phyloP scores from a whole-genome alignment of 257 asterid species.

The Solanum chiquidenum region DNA sequence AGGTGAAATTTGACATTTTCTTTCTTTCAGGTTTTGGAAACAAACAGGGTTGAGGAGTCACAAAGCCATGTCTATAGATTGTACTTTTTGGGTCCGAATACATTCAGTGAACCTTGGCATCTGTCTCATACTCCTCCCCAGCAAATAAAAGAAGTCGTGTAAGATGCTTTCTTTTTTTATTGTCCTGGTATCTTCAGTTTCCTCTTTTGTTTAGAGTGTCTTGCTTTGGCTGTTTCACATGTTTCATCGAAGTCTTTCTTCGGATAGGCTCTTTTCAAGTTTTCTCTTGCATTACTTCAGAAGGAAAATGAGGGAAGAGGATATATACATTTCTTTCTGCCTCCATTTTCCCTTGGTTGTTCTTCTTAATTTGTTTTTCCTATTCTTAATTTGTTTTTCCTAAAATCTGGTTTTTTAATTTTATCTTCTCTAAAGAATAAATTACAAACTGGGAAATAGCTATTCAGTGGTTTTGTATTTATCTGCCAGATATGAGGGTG shows the following conservation, averaged over 20 bases:
- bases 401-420: not conserved
- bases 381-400: not conserved
- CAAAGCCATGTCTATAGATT: slow-evolving; percentile 97
- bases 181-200: not conserved
- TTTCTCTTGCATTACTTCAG: not conserved
- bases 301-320: not conserved
- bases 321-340: not conserved
- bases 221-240: not conserved
- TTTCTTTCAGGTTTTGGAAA: slow-evolving; percentile 80
- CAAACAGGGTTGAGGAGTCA: slow-evolving; percentile 96
- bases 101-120: slow-evolving; percentile 97
- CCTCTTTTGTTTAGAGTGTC: not conserved
- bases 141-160: slow-evolving; percentile 89
- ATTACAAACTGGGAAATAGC: not conserved
- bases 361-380: not conserved
- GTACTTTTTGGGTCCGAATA: slow-evolving; percentile 87
- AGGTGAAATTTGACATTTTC: not conserved
- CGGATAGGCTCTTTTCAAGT: not conserved
- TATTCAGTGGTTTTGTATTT: slow-evolving; percentile 1
- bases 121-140: slow-evolving; percentile 97
- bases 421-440: not conserved
- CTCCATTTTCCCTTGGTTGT: not conserved
- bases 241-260: not conserved
- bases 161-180: slow-evolving; percentile 25
- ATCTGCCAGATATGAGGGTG: slow-evolving; percentile 80